A percentile compares a stretch with the other conserved stretches of the same genome.
These are phyloP conservation scores for Annulohypoxylon moriforme DNA, from an alignment of 495 filamentous ascomycete genomes.

Conservation along the genomic window DNA sequence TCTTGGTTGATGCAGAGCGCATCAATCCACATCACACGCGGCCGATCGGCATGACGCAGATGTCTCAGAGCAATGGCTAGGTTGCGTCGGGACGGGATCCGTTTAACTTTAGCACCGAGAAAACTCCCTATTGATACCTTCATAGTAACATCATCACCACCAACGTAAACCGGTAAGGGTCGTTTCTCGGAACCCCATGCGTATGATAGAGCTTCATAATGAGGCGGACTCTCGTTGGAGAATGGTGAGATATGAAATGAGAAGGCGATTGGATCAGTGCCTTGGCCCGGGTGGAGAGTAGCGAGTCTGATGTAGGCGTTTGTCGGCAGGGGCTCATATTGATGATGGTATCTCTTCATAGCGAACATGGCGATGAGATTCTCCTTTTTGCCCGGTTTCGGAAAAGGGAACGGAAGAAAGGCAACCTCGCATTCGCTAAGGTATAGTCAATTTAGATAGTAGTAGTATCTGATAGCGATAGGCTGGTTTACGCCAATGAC, in stretches of 20 bases:
- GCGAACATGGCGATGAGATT: not conserved
- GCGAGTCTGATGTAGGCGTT: conserved; percentile 22
- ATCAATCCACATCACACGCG: conserved; percentile 26
- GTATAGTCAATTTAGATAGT: not conserved
- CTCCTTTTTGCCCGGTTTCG: not conserved
- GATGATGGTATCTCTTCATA: conserved; percentile 14
- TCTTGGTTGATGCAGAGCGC: conserved; percentile 27
- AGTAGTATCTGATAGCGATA: no score
- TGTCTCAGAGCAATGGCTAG: conserved; percentile 12
- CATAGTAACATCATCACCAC: not conserved
- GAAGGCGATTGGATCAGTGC: conserved; percentile 12
- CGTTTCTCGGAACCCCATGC: conserved; percentile 11
- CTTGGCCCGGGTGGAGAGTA: conserved; percentile 12
- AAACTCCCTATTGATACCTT: not conserved
- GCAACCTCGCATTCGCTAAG: not conserved
- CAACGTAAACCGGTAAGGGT: conserved; percentile 2
- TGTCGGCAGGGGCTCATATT: conserved; percentile 5
- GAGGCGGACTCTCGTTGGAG: not conserved
- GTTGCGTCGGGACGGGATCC: not conserved
- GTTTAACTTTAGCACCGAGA: not conserved
- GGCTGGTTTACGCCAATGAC: not conserved
- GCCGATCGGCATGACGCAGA: conserved; percentile 11
- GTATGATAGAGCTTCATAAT: conserved; percentile 34
- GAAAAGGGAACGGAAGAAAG: not conserved
- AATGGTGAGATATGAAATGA: conserved; percentile 14